These are phyloP conservation scores for Aleurites moluccanus DNA, from an alignment of 441 rosid species.

Conservation along the genomic window DNA sequence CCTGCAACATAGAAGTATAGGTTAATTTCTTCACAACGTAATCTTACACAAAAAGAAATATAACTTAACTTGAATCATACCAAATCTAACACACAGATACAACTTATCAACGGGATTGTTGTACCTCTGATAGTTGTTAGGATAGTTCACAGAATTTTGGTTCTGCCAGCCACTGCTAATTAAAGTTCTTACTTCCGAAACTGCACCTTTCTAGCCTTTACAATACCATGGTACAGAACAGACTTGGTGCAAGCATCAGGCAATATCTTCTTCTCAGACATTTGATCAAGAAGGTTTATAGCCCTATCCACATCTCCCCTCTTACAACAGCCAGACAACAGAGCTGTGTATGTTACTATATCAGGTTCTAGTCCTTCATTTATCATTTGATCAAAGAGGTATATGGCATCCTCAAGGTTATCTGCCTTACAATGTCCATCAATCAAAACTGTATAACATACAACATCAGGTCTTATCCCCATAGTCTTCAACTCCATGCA, in stretches of 20 bases:
- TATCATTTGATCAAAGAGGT: constrained; percentile 45
- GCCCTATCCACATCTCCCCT: constrained; percentile 45
- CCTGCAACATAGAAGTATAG: constrained; percentile 50
- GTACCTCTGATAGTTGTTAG: neutral
- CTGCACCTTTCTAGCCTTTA: constrained; percentile 7
- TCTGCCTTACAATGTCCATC: constrained; percentile 26
- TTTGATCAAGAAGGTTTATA: constrained; percentile 35
- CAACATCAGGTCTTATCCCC: constrained; percentile 43
- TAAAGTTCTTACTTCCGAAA: neutral
- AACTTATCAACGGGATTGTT: neutral
- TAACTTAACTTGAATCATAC: neutral
- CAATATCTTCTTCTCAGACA: constrained; percentile 36
- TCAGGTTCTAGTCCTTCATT: constrained; percentile 61
- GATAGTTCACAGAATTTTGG: neutral
- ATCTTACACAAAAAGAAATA: neutral
- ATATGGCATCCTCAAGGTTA: constrained; percentile 19
- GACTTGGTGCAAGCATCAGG: constrained; percentile 27
- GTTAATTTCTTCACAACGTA: constrained; percentile 7
- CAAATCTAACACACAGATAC: neutral
- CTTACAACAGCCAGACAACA: constrained; percentile 43
- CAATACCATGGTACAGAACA: constrained; percentile 16
- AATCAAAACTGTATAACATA: constrained; percentile 32
- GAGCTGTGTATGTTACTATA: constrained; percentile 53
- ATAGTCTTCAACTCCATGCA: constrained; percentile 37
- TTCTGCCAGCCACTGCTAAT: constrained; percentile 7